Evolutionary conservation across 2,329 filamentous ascomycete genomes (phyloP), one percentile per base, ranked within the genome.

Genomic region (Stachybotrys chartarum): DNA sequence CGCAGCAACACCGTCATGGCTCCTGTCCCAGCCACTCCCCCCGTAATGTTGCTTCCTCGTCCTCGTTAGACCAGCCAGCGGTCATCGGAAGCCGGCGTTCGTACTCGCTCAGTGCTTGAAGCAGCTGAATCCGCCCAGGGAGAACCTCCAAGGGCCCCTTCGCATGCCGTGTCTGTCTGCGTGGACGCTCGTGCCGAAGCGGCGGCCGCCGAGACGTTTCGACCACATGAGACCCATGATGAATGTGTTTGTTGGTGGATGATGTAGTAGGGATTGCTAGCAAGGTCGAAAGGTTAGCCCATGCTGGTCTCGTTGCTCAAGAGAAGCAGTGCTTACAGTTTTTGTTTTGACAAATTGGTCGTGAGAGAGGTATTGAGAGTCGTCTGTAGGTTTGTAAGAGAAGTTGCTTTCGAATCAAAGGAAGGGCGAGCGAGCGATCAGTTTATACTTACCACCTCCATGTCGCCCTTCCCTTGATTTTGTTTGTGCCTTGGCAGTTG

Each of bases 101-200:
- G 7, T 53, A 47, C 30, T 52, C 50, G 35, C 35, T 62, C 55
- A 67, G 50, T 58, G 61, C 55, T 70, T 75, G 72, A 81, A 81
- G 68, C 78, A 81, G 70, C 72, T 78, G 64, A 78, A 79, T 49
- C 69, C 72, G 57, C 77, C 75, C 47, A 79, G 67, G 52, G 74
- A 75, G 63, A 81, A 76, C 48, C 78, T 70, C 76, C 77, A 81
- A 3, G 77, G 76, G 2, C 78, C 78, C 11, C 75, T 73, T 52
- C 71, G 75, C 7, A 80, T 66, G 50, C 78, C 78, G 58, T 77
- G 67, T 11, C 70, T 71, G 63, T 75, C 71, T 18, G 74, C 75
- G 39, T 71, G 69, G 54, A 81, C 67, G 63, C 69, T 78, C 39
- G 78, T 80, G 59, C 78, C 78, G 59, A 80, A 75, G 61, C 77